Base-by-base conservation (phyloP, 164 flowering plant genomes). In the Paratinospora sagittata region DNA sequence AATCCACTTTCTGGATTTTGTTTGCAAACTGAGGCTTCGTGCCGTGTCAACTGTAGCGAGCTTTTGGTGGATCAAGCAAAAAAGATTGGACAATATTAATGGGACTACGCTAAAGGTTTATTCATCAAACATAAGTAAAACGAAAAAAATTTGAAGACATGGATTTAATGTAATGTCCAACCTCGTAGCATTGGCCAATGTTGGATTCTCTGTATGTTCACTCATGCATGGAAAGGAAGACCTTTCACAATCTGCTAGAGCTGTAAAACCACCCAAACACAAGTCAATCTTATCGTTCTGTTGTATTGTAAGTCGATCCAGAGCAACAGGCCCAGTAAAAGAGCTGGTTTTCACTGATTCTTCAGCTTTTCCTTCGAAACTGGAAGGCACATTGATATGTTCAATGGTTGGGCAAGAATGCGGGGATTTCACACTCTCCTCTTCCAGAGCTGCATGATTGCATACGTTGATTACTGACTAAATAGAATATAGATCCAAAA, bases 371-470 rank as follows among this genome's bases (percentile, higher is more conserved):
- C 27, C 79, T 24, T 68, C 78, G 55, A 64, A 27, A 63, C 27
- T 24, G 7, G 74, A 52, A 23, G 80, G 69, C 39, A 52, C n/a
- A 27, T 63, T 70, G 55, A 36, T 57, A 74, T 71, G 65, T 45
- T 77, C 81, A 55, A 63, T 69, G 43, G 37, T 61, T 24, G 37
- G 45, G 49, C 65, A 24, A 19, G 66, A 70, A 74, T 67, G 19
- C 13, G 6, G 68, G 62, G 78, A 69, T 55, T 65, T 70, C 23
- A 30, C 19, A 11, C 64, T 74, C 36, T 71, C 66, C 64, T 75
- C 84, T 60, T 78, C 67, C 19, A 72, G 8, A 79, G 61, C 85
- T 85, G 82, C 77, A 74, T 65, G 72, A 75, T 75, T 47, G 14
- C 19, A 69, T 30, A 57, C 82, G 27, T n/a, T 27, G 27, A 55